Percentiles rank a stretch among this genome's conserved stretches.
phyloP scores from a whole-genome alignment of 768 basidiomycete species.

The Tylopilus felleus region DNA sequence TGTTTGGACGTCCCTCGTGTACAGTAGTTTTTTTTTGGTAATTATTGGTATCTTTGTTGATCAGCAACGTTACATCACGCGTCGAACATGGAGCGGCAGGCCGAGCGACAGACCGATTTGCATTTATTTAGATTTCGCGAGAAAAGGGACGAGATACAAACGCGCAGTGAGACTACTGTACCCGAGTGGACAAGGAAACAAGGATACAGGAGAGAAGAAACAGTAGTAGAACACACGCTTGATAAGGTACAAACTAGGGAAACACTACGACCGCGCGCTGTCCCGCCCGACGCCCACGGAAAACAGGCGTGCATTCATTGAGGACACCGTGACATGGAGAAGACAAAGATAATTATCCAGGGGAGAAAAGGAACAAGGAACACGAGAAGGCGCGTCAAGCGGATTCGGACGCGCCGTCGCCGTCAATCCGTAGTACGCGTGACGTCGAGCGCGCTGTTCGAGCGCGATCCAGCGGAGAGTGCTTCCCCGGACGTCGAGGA shows the following conservation, averaged over 20 bases:
- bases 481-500: neutral
- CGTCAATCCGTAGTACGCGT: neutral
- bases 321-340: neutral
- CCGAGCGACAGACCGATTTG: neutral
- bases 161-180: constrained; percentile 1
- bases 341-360: neutral
- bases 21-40: neutral
- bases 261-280: constrained; percentile 1
- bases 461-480: constrained; percentile 1
- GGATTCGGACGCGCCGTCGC: neutral
- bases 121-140: constrained; percentile 1
- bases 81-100: neutral
- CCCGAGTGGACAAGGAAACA: neutral
- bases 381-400: neutral
- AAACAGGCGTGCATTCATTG: neutral
- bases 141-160: neutral
- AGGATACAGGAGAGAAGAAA: neutral
- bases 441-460: constrained; percentile 3
- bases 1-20: neutral
- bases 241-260: neutral
- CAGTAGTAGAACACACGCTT: neutral
- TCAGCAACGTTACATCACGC: neutral
- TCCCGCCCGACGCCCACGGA: neutral
- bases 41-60: neutral
- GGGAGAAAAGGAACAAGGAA: neutral